Evolutionary conservation across 371 early-diverging fungal species (phyloP), one percentile per base, ranked within the genome.

Genomic region (Spiromyces aspiralis): DNA sequence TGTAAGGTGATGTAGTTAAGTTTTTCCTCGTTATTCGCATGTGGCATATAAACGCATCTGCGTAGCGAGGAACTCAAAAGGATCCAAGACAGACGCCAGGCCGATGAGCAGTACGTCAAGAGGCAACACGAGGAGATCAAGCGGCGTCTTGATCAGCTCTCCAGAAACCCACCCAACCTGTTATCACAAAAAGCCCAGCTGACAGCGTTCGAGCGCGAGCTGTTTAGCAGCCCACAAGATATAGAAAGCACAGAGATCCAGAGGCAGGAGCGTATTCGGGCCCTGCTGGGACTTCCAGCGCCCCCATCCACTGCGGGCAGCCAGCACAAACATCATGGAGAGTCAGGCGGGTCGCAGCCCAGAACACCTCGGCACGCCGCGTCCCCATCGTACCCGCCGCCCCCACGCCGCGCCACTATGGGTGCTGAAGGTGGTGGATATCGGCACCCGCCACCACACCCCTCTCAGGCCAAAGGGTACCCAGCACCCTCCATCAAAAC

Each of bases 251-350:
- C 35, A 35, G 35, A 35, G 16, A 10, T 35, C 16, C 10, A 35
- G 35, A 6, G 35, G 6, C 35, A 35, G 35, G 35, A 35, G 16
- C 35, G 64, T 20, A 54, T 64, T n/a, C 53, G 64, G 12, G 35
- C 57, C 27, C 58, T 64, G 43, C 51, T 64, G 19, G 64, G 64
- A 3, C 64, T 64, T 19, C 57, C 64, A 2, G 43, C 55, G 35
- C 55, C 60, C 47, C 49, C 64, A 0, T 54, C 47, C 23, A 50
- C 50, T 4, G 41, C 61, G 26, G 46, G 3, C 0, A 2, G 47
- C 2, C 16, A 46, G 23, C 23, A 26, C 4, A 44, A 47, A 12
- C 21, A 27, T 27, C 13, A 27, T 12, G 52, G 58, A 41, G 53
- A 60, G 24, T 57, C 60, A 20, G 55, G 64, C n/a, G 54, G 47